Base-by-base conservation (phyloP, 2,329 filamentous ascomycete genomes). In the Fusarium miscanthi region DNA sequence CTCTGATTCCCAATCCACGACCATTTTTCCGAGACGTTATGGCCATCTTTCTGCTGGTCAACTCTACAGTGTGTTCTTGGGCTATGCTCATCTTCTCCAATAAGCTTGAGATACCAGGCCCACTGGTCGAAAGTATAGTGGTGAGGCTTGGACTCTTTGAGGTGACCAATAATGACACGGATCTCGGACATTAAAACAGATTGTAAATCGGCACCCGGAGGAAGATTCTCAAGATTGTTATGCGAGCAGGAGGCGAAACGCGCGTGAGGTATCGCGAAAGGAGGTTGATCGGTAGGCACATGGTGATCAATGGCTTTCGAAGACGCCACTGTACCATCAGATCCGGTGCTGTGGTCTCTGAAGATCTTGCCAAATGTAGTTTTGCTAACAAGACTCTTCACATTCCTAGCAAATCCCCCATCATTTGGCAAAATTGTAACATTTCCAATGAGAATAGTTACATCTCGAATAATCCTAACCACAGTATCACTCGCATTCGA, bases 21-120 rank as follows among this genome's bases (percentile, higher is more conserved):
- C 57, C 57, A 59, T n/a, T 27, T 30, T 16, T 38, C 25, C 6
- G 23, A 48, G 17, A 35, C 19, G 2, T 30, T 19, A 5, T 30
- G 42, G 14, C 11, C 19, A 19, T 11, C 6, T 23, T 19, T 38
- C 16, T 21, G 19, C 25, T 23, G 37, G 8, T n/a, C 17, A 9
- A 19, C 45, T 19, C 30, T 42, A 19, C 57, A 42, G 19, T 59
- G 57, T 21, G 30, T 37, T n/a, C 25, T 8, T 53, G 57, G 23
- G 19, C 31, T 42, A 8, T 33, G 7, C 17, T 60, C 58, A 23
- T 60, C 38, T 30, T 60, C 58, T 4, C 58, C 58, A 17, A 60
- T 21, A 21, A 60, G 46, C 13, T 60, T 60, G 19, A 60, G 46
- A 16, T 60, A 60, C 58, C 58, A 54, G n/a, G 30, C 23, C 58